Base-by-base conservation (phyloP, 2,329 filamentous ascomycete species). In the Claviceps paspali region DNA sequence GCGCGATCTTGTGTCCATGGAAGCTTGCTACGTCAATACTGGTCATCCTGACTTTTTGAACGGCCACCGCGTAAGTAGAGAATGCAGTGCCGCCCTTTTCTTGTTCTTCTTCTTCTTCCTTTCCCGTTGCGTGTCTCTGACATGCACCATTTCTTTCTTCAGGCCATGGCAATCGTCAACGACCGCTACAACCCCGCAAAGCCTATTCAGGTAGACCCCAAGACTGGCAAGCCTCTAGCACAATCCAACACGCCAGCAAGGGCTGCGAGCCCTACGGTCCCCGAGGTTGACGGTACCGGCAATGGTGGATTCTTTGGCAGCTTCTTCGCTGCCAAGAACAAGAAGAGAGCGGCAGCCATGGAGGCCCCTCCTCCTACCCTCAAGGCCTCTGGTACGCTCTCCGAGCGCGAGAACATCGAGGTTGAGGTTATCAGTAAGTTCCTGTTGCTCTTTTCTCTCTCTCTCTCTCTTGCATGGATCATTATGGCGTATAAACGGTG, bases 291-390 rank as follows among this genome's bases (percentile, higher is more conserved):
- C 31, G 63, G 61, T 21, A 60, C 58, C 43, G 58, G 59, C 38
- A 83, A 83, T 54, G 66, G 71, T 42, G 86, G 88, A 27, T 98
- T 98, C 72, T 98, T 98, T 51, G 91, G 91, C 49, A 93, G 84
- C 53, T 98, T 98, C 73, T 98, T 95, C 56, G 85, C 91, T 9
- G 87, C 84, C 54, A 98, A 96, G 75, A 98, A 96, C 67, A 98
- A 96, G 78, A 98, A 98, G 75, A 96, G 95, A 79, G 92, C 93
- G 64, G 91, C 91, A n/a, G 87, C 88, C 33, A 98, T 98, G 91
- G 91, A 98, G 58, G 70, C 91, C 11, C 91, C 91, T 28, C 91
- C 91, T 44, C 76, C 91, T 22, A 88, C 77, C 29, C 75, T 98
- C 40, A 98, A 95, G 67, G 91, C 91, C 24, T 93, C 85, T 3